Evolutionary conservation across 2,329 filamentous ascomycete genomes (phyloP), one percentile per base, ranked within the genome.

Genomic region (Botrytis porri): DNA sequence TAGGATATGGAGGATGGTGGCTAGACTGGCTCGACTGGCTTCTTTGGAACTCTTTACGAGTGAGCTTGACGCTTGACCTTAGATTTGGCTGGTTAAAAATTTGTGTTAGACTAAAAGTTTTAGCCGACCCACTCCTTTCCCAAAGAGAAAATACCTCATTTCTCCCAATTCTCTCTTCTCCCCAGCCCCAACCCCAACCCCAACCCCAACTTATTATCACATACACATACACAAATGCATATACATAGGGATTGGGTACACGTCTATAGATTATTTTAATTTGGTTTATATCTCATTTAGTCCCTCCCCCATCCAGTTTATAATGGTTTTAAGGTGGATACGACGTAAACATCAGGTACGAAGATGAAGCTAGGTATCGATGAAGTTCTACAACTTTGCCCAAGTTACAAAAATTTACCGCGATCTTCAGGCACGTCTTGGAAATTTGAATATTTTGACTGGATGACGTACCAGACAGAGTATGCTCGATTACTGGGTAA

Each of bases 61-160:
- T 51, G 60, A 62, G 22, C 41, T 51, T 22, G 35, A 67, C 32
- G 35, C 41, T 51, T 22, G 35, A 54, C 32, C 64, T 67, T 22
- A 12, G 25, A 29, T 39, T 48, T 57, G 43, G n/a, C 32, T 66
- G 22, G 39, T 63, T 51, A 66, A 69, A 69, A 69, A 39, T 67
- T 57, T 41, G 48, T 57, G 18, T 43, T 32, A 57, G 48, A 37
- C 51, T 69, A 69, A 69, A 16, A 18, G 20, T 69, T 37, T 57
- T 57, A 57, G 65, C 51, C 51, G 37, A 69, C 25, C 25, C 25
- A 41, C 12, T 41, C 65, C 48, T 18, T 37, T 67, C n/a, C n/a
- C 7, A n/a, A 22, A 20, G 25, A 18, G 29, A 61, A 67, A 69
- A 69, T 57, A 69, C 48, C 65, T 69, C 65, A 69, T 22, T 32